Evolutionary conservation across 768 basidiomycete genomes (phyloP), one percentile per base, ranked within the genome.

Genomic region (Hortiboletus campestris): DNA sequence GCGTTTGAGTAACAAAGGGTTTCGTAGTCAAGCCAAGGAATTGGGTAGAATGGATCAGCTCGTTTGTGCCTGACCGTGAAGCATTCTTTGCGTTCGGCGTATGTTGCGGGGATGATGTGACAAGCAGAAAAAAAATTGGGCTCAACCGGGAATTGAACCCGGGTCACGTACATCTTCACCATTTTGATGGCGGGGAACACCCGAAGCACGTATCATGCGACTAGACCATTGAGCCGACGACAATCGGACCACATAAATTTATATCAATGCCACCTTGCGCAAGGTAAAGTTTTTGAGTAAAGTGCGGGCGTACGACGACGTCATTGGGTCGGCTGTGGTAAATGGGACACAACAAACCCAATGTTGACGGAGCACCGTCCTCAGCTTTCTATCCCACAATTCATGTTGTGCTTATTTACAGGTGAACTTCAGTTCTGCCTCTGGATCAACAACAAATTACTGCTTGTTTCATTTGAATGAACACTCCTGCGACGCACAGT

Each of bases 151-250:
- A 71, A 70, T 71, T 69, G 68, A 70, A 70, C 68, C 68, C 68
- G 68, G 68, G 68, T 67, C 68, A 70, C 68, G 68, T 69, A 70
- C 67, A 70, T 69, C 60, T 67, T 69, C 62, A 56, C 68, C 69
- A 70, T 57, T 3, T 3, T 4, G 0, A 46, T 52, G 53, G 58
- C 32, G 58, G 53, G 59, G 57, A 40, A 45, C 42, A 53, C 68
- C 68, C 68, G 68, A 70, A 71, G 68, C 69, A 69, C 68, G 68
- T 70, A 70, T 70, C 68, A 71, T 70, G 63, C 69, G 42, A 70
- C 68, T 70, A 71, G 68, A 69, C 68, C 69, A 70, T 71, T 71
- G 65, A 69, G 67, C 67, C 56, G 13, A 3, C 40, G 20, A 20
- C 11, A 20, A 10, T 9, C 11, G 9, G 12, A 1, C 12, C 28